A percentile compares a stretch with the other conserved stretches of the same genome.
These are phyloP conservation scores for Talaromyces sp. DNA, from an alignment of 2,329 filamentous ascomycete genomes.

Conservation along the genomic window DNA sequence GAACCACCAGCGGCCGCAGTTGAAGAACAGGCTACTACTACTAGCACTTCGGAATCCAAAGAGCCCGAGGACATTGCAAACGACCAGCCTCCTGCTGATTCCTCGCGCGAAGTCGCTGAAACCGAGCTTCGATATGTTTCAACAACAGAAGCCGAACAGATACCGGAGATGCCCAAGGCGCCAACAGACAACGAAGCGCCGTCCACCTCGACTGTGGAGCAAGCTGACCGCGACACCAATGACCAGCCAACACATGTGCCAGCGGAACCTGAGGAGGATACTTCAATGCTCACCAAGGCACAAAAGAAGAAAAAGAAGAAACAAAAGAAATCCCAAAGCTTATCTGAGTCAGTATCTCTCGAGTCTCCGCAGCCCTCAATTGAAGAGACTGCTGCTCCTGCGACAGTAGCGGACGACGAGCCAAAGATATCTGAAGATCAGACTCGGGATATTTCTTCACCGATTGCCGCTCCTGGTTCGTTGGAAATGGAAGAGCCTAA, in stretches of 20 bases:
- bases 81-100: background rate
- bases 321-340: constrained; percentile 8
- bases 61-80: background rate
- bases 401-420: background rate
- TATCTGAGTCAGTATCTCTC: constrained; percentile 1
- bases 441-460: background rate
- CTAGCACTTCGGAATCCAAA: background rate
- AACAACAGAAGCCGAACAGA: background rate
- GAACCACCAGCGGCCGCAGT: background rate
- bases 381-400: background rate
- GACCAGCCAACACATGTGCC: constrained; percentile 11
- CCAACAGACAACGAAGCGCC: constrained; percentile 4
- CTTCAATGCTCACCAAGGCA: constrained; percentile 1
- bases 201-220: constrained; percentile 6
- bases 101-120: background rate
- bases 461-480: background rate
- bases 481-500: background rate
- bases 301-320: constrained; percentile 13
- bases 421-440: background rate
- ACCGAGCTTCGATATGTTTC: background rate
- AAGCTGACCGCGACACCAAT: constrained; percentile 7
- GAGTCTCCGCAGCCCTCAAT: background rate
- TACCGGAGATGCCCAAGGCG: constrained; percentile 3
- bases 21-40: background rate
- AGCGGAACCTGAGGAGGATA: constrained; percentile 7